Percentiles rank a stretch among this genome's conserved stretches.
phyloP scores from a whole-genome alignment of 768 basidiomycete species.

The Lactarius quietus region DNA sequence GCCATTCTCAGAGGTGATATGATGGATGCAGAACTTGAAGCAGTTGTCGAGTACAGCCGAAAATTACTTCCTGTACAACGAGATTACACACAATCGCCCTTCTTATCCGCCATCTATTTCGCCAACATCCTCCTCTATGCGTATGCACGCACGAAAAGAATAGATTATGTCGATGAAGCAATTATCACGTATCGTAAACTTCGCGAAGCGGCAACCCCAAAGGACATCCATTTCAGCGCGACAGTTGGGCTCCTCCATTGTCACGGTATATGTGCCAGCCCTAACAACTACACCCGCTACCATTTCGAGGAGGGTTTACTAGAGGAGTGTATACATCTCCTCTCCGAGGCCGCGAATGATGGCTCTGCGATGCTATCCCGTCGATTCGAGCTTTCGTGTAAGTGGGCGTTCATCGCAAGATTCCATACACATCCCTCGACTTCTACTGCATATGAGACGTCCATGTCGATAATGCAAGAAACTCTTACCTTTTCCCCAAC shows the following conservation, averaged over 20 bases:
- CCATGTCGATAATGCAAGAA: neutral
- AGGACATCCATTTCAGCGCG: neutral
- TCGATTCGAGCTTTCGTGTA: neutral
- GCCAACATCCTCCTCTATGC: neutral
- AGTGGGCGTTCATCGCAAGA: neutral
- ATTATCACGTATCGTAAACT: neutral
- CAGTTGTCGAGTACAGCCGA: neutral
- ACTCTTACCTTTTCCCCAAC: neutral
- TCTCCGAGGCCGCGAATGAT: neutral
- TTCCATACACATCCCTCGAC: neutral
- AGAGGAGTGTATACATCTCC: neutral
- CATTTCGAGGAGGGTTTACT: no score
- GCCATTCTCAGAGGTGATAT: neutral
- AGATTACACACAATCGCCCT: neutral
- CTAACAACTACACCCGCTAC: neutral
- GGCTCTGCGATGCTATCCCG: neutral
- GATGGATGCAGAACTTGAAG: neutral
- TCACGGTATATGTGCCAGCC: neutral
- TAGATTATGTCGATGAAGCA: neutral
- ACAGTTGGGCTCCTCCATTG: neutral
- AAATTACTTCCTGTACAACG: neutral
- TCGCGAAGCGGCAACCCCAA: no score
- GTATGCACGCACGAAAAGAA: neutral
- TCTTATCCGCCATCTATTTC: neutral
- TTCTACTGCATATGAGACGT: neutral